Percentiles rank a stretch among this genome's conserved stretches.
These are phyloP conservation scores for Trichothecium roseum DNA, from an alignment of 2,329 filamentous ascomycete genomes.

Conservation along the genomic window DNA sequence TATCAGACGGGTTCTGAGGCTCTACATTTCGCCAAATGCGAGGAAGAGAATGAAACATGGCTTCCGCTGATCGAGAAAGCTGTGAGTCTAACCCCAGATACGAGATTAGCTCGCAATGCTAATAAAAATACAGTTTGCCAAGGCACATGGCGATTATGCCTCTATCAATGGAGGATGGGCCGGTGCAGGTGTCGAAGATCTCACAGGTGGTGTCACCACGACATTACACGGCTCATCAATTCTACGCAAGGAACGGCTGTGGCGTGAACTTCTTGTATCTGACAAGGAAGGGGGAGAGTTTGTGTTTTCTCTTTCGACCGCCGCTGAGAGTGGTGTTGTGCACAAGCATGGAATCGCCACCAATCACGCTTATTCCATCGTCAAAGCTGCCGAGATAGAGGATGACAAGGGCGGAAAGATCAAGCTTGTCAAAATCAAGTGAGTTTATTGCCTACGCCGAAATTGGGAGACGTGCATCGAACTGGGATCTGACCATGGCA, in stretches of 20 bases:
- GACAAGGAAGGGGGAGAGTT: slow-evolving; percentile 47
- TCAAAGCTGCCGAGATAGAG: slow-evolving; percentile 33
- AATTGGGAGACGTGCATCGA: too few relatives aligned
- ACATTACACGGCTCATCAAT: slow-evolving; percentile 46
- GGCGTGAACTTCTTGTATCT: slow-evolving; percentile 55
- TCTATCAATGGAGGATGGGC: slow-evolving; percentile 58
- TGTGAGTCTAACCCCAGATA: slow-evolving; percentile 7
- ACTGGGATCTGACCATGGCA: neutral
- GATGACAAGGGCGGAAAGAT: slow-evolving; percentile 27
- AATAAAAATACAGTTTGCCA: slow-evolving; percentile 43
- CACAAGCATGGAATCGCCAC: slow-evolving; percentile 29
- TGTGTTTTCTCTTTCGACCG: slow-evolving; percentile 37
- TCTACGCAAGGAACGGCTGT: slow-evolving; percentile 58
- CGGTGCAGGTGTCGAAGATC: slow-evolving; percentile 37
- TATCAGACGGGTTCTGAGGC: slow-evolving; percentile 60
- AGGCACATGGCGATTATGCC: slow-evolving; percentile 62
- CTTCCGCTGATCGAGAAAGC: slow-evolving; percentile 64
- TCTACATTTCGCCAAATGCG: slow-evolving; percentile 60
- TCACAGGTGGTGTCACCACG: slow-evolving; percentile 46
- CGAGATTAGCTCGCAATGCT: slow-evolving; percentile 1
- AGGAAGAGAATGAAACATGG: slow-evolving; percentile 63
- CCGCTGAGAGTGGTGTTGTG: slow-evolving; percentile 7
- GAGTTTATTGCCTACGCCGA: slow-evolving; percentile 6
- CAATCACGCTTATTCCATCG: slow-evolving; percentile 40
- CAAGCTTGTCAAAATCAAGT: slow-evolving; percentile 34